Evolutionary conservation across 495 filamentous ascomycete species (phyloP), one percentile per base, ranked within the genome.

Genomic region (Chaetomium tenue): DNA sequence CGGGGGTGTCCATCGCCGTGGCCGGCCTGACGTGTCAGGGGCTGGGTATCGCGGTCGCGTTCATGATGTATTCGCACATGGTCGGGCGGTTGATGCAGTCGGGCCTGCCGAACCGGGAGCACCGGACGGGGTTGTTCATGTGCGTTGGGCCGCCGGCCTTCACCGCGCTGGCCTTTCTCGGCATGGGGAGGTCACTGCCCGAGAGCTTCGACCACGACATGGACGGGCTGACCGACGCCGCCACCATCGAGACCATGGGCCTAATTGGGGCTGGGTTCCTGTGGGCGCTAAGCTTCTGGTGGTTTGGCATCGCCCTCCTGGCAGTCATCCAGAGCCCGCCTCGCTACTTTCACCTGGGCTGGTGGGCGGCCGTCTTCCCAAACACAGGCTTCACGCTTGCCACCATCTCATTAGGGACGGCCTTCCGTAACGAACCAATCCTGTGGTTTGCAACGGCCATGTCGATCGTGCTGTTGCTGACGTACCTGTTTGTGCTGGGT

Each of bases 261-360:
- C 67, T 87, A 13, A 71, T 82, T 0, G 71, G 78, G 3, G 87
- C 81, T 1, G 83, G 87, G 4, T 89, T 89, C 60, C 76, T 92
- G n/a, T 92, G 89, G 89, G 82, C 84, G 0, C 73, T 91, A n/a
- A 86, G 82, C 40, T 79, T 91, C 50, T 91, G 88, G 88, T 91
- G 90, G 81, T 91, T 91, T 70, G 78, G 77, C 51, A 82, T 91
- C 26, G 85, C 86, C 0, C 67, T 83, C 11, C 68, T 89, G 33
- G 83, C 83, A 0, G 82, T 85, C 6, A 64, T 87, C 20, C 69
- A 72, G 39, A 76, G 78, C 11, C 75, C 79, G 22, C 81, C 80
- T 5, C 77, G 83, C 26, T 77, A 84, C 56, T 86, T 84, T 69
- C 82, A 81, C 65, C 70, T 86, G 13, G 78, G 78, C 5, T 86